These are phyloP conservation scores for Micractinium sp. DNA, from an alignment of 139 green algal species.

Conservation along the genomic window DNA sequence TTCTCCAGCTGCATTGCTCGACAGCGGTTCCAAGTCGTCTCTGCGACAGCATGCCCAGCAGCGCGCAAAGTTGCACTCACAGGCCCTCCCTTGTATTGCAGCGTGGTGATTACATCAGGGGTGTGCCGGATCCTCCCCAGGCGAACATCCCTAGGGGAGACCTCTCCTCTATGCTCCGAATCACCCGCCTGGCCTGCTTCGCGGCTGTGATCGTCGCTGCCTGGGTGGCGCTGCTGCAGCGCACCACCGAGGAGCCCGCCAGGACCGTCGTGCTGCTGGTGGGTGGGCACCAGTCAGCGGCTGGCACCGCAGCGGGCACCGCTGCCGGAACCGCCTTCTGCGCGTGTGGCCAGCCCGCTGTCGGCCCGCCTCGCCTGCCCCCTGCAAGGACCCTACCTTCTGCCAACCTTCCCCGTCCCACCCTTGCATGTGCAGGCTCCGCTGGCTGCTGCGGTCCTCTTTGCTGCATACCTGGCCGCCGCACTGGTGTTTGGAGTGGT, in stretches of 20 bases:
- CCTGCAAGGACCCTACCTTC: neutral
- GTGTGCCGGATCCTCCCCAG: no score
- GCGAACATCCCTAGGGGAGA: no score
- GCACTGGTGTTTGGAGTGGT: slow-evolving; percentile 53
- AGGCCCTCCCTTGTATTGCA: no score
- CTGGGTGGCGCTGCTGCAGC: slow-evolving; percentile 15
- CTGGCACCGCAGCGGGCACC: neutral
- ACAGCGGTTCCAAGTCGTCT: no score
- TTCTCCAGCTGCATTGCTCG: no score
- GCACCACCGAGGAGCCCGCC: neutral
- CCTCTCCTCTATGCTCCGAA: slow-evolving; percentile 20
- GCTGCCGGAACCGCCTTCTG: neutral
- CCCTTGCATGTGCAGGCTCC: slow-evolving; percentile 44
- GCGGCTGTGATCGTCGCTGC: neutral
- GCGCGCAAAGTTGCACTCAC: no score
- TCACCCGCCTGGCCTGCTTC: neutral
- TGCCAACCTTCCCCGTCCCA: neutral
- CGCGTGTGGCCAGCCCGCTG: neutral
- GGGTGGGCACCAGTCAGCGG: neutral
- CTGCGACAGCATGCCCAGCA: no score
- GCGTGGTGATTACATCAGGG: no score
- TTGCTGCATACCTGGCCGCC: slow-evolving; percentile 45
- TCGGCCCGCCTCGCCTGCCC: no score
- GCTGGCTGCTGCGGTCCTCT: slow-evolving; percentile 18
- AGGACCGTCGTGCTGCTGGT: slow-evolving; percentile 25